A percentile compares a stretch with the other conserved stretches of the same genome.
These are phyloP conservation scores for Xerocomus potaroensis DNA, from an alignment of 768 basidiomycete species.

Conservation along the genomic window DNA sequence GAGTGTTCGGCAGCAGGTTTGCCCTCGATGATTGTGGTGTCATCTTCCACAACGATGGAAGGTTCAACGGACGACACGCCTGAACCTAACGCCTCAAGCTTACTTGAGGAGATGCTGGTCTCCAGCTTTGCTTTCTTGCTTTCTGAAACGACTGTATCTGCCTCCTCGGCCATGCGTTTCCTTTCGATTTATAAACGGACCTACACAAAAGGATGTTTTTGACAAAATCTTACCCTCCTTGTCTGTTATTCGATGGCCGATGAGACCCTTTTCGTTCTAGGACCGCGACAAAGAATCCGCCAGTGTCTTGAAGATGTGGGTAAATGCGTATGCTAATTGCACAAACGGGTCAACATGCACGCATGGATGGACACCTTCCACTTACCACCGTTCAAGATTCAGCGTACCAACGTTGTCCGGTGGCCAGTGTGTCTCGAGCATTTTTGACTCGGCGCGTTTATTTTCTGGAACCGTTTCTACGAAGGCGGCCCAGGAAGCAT, in stretches of 20 bases:
- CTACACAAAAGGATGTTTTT: background rate
- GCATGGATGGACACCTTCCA: background rate
- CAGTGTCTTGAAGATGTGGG: conserved; percentile 94
- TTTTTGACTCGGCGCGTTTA: conserved; percentile 51
- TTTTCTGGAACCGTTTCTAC: conserved; percentile 45
- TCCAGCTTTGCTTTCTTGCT: conserved; percentile 49
- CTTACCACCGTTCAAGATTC: conserved; percentile 71
- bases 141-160: conserved; percentile 37
- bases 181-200: conserved; percentile 18
- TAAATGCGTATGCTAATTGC: conserved; percentile 74
- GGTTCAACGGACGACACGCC: conserved; percentile 4
- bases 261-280: conserved; percentile 47
- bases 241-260: conserved; percentile 2
- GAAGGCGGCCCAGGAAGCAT: conserved; percentile 60
- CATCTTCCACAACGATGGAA: conserved; percentile 2
- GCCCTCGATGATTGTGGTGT: background rate
- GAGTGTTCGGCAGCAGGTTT: background rate
- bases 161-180: conserved; percentile 49
- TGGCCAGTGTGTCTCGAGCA: conserved; percentile 78
- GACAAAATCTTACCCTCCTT: conserved; percentile 11
- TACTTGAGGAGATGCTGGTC: conserved; percentile 12
- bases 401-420: conserved; percentile 56
- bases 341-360: background rate
- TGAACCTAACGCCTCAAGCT: conserved; percentile 4
- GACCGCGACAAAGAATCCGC: conserved; percentile 97